A percentile compares a stretch with the other conserved stretches of the same genome.
These are phyloP conservation scores for Pseudogymnoascus sp. DNA, from an alignment of 2,329 filamentous ascomycete species.

Conservation along the genomic window DNA sequence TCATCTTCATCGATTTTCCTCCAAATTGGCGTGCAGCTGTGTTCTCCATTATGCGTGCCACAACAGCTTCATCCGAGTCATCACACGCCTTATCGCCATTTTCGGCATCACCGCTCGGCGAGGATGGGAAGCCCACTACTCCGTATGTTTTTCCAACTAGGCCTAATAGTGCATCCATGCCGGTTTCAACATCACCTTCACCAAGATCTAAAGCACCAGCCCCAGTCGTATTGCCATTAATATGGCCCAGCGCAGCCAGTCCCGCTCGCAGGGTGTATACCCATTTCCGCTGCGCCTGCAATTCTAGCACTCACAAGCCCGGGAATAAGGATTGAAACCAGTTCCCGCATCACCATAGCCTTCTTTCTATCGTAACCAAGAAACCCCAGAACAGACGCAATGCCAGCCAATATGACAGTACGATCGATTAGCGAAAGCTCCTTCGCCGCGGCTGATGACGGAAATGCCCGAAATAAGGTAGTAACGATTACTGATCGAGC, in stretches of 20 bases:
- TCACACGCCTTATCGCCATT: conserved; percentile 20
- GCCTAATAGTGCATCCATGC: conserved; percentile 57
- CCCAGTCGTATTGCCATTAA: conserved; percentile 43
- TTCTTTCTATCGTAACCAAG: conserved; percentile 83
- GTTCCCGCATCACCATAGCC: conserved; percentile 78
- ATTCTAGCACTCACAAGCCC: conserved; percentile 87
- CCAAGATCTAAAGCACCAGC: conserved; percentile 53
- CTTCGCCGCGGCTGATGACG: conserved; percentile 56
- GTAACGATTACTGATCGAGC: conserved; percentile 58
- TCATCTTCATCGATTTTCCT: conserved; percentile 72
- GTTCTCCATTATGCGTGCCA: conserved; percentile 54
- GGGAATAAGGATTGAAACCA: conserved; percentile 74
- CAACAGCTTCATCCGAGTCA: conserved; percentile 47
- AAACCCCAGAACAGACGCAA: conserved; percentile 75
- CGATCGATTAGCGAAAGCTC: conserved; percentile 67
- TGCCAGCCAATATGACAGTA: conserved; percentile 73
- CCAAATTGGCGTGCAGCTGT: conserved; percentile 62
- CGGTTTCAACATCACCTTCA: conserved; percentile 59
- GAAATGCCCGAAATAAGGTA: conserved; percentile 64
- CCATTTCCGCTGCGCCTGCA: conserved; percentile 88
- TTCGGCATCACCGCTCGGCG: conserved; percentile 18
- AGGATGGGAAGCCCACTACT: conserved; percentile 46
- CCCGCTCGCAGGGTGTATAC: conserved; percentile 91
- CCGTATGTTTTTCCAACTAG: conserved; percentile 58
- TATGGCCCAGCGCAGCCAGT: conserved; percentile 62